Conservation (phyloP, 306 rosid genomes). For the Rosa multiflora region DNA sequence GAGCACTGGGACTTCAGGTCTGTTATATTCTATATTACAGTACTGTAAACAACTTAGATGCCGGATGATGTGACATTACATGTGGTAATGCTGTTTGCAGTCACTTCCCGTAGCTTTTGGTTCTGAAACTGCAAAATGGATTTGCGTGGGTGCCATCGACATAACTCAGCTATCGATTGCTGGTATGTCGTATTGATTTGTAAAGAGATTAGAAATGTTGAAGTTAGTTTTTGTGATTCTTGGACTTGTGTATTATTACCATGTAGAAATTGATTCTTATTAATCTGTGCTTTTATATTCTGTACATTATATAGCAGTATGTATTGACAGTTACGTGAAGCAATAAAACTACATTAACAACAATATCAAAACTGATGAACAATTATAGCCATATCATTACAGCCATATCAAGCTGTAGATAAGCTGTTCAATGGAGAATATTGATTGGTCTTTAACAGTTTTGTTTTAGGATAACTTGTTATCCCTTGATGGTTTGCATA, state of each 20-base stretch:
- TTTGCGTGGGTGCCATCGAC: conserved; percentile 96
- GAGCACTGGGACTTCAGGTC: conserved; percentile 98
- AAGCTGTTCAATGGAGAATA: too few relatives aligned
- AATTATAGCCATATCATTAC: too few relatives aligned
- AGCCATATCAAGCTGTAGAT: too few relatives aligned
- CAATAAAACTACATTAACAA: too few relatives aligned
- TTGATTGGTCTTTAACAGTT: too few relatives aligned
- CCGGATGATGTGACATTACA: conserved; percentile 25
- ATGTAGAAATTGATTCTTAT: too few relatives aligned
- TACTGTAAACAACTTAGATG: conserved; percentile 17
- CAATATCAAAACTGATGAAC: too few relatives aligned
- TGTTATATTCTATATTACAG: conserved; percentile 10
- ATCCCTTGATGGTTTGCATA: not conserved
- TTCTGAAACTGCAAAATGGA: conserved; percentile 95
- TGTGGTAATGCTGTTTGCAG: conserved; percentile 48
- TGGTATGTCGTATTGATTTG: conserved; percentile 40
- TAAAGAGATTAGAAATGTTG: not conserved
- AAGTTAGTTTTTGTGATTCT: not conserved
- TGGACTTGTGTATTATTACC: not conserved
- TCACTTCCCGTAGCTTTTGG: conserved; percentile 99
- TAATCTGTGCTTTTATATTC: too few relatives aligned
- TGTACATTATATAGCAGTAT: too few relatives aligned
- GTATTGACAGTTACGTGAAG: too few relatives aligned
- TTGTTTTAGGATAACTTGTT: not conserved
- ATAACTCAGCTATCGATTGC: conserved; percentile 85